Percentiles rank a stretch among this genome's conserved stretches.
phyloP scores from a whole-genome alignment of 805 yeast genomes.

The Candida fluviatilis region DNA sequence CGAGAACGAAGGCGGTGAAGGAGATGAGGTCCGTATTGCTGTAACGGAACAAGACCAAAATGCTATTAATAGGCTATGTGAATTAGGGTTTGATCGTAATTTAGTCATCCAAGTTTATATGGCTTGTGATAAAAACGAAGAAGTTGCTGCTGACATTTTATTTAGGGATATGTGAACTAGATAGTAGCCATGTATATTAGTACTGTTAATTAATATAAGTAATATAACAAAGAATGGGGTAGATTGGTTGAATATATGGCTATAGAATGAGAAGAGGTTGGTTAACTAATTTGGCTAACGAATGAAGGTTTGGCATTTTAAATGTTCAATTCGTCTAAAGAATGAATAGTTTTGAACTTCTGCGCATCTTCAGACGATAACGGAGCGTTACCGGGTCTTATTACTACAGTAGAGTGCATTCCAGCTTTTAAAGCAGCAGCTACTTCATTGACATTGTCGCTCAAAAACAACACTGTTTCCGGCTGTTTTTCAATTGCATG shows the following conservation, averaged over 20 bases:
- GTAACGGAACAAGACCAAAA: conserved; percentile 80
- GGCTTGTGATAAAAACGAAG: conserved; percentile 98
- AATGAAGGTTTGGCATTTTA: too few species aligned
- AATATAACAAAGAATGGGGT: too few species aligned
- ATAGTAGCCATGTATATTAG: not conserved
- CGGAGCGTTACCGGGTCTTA: conserved; percentile 72
- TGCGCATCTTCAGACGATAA: conserved; percentile 32
- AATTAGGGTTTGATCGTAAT: conserved; percentile 86
- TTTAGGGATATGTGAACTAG: conserved; percentile 45
- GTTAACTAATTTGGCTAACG: too few species aligned
- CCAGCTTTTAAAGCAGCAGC: conserved; percentile 71
- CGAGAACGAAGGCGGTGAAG: conserved; percentile 34
- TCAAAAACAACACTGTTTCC: conserved; percentile 54
- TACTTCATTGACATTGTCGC: conserved; percentile 78
- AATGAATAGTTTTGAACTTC: conserved; percentile 17
- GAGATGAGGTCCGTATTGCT: conserved; percentile 45
- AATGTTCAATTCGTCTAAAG: conserved; percentile 11
- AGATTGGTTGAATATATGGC: too few species aligned
- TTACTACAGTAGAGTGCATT: conserved; percentile 52
- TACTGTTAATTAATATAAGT: not conserved
- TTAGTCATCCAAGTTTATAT: conserved; percentile 89
- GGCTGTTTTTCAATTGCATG: conserved; percentile 33
- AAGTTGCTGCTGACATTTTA: conserved; percentile 88
- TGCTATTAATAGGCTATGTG: conserved; percentile 87
- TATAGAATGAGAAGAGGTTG: too few species aligned